A percentile compares a stretch with the other conserved stretches of the same genome.
Evolutionary conservation across 495 filamentous ascomycete species (phyloP).

Genomic region (Hypoxylon fuscum): DNA sequence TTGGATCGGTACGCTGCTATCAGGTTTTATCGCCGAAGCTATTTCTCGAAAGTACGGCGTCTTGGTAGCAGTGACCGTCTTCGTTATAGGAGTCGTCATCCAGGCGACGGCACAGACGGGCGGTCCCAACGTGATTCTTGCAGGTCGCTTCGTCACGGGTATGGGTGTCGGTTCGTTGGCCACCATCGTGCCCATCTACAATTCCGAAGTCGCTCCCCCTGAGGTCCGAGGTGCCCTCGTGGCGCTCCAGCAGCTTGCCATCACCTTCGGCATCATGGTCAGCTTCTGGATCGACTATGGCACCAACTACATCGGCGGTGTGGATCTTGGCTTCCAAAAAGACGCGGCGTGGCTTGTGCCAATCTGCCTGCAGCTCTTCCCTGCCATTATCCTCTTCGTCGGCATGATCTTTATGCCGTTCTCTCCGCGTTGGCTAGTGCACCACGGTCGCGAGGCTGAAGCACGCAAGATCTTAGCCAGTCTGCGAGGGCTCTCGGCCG

Average conservation of each 20-base stretch:
- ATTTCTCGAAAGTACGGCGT: constrained; percentile 79
- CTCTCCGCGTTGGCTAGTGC: constrained; percentile 81
- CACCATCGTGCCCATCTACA: constrained; percentile 75
- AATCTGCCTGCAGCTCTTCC: constrained; percentile 68
- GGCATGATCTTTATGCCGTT: constrained; percentile 87
- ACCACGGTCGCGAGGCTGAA: constrained; percentile 76
- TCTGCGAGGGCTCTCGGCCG: constrained; percentile 67
- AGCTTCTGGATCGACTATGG: constrained; percentile 87
- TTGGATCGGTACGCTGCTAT: constrained; percentile 80
- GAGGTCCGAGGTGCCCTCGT: constrained; percentile 75
- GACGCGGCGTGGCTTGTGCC: constrained; percentile 76
- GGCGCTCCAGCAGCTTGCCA: constrained; percentile 80
- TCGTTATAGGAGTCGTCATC: constrained; percentile 79
- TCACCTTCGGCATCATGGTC: constrained; percentile 84
- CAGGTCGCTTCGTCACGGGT: constrained; percentile 79
- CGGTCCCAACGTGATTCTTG: constrained; percentile 70
- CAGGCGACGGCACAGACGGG: constrained; percentile 68
- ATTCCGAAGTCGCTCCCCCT: constrained; percentile 71
- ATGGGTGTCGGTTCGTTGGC: constrained; percentile 77
- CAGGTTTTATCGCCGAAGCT: constrained; percentile 78
- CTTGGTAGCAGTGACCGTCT: constrained; percentile 74
- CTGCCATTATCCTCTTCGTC: constrained; percentile 66
- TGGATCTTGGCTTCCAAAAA: constrained; percentile 63
- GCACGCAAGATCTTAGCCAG: constrained; percentile 71
- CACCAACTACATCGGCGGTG: constrained; percentile 82